phyloP scores from a whole-genome alignment of 225 moss, liverwort and hornwort genomes.

The Sphagnum contortum region DNA sequence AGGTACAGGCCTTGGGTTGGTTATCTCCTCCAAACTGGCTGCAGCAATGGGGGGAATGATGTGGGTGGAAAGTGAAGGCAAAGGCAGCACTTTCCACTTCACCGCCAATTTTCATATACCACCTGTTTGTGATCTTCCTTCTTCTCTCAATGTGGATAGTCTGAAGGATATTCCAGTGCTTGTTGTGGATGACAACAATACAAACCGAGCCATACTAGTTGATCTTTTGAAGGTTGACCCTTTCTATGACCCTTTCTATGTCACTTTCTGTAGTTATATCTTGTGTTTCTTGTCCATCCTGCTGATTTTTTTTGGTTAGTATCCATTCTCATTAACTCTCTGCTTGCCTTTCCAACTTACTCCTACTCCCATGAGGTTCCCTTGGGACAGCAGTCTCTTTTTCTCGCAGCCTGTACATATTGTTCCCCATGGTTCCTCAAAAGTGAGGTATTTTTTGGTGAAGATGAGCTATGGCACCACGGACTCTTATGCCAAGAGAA shows the following conservation, averaged over 20 bases:
- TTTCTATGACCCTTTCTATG: neutral
- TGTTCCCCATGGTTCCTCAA: too few relatives aligned
- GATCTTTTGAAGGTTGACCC: slow-evolving; percentile 37
- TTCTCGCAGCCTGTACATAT: too few relatives aligned
- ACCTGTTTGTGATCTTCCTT: slow-evolving; percentile 50
- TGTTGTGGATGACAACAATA: slow-evolving; percentile 51
- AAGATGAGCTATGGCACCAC: too few relatives aligned
- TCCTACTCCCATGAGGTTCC: too few relatives aligned
- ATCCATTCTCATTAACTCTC: too few relatives aligned
- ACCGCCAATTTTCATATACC: slow-evolving; percentile 55
- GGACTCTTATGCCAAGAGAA: too few relatives aligned
- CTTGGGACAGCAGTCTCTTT: too few relatives aligned
- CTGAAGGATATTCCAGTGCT: slow-evolving; percentile 40
- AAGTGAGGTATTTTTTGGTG: too few relatives aligned
- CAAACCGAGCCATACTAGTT: slow-evolving; percentile 43
- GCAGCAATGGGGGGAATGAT: slow-evolving; percentile 54
- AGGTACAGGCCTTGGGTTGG: slow-evolving; percentile 54
- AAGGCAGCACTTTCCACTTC: slow-evolving; percentile 48
- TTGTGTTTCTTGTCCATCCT: too few relatives aligned
- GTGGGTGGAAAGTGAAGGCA: slow-evolving; percentile 63
- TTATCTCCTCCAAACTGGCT: slow-evolving; percentile 55
- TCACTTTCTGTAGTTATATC: neutral
- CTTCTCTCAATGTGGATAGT: slow-evolving; percentile 34
- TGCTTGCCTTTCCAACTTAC: too few relatives aligned
- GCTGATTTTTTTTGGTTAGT: too few relatives aligned